Percentiles rank a stretch among this genome's conserved stretches.
Evolutionary conservation across 2,329 filamentous ascomycete species (phyloP).

Genomic region (Sordariomycetes sp.): DNA sequence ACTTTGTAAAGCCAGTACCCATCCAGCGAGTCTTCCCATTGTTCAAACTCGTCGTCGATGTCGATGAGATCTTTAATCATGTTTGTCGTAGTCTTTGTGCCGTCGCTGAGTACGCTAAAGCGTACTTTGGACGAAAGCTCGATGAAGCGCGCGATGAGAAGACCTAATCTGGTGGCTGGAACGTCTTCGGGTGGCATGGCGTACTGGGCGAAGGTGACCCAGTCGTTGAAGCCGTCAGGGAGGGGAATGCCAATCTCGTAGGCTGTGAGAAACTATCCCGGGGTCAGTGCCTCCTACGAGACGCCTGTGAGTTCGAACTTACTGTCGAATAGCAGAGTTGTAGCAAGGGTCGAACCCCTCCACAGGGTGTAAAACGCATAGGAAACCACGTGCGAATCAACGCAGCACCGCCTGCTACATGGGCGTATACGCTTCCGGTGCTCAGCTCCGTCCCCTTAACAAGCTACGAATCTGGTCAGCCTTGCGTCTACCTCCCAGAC

Average conservation of each 20-base stretch:
- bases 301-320: constrained; percentile 8
- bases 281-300: constrained; percentile 6
- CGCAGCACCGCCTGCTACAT: constrained; percentile 50
- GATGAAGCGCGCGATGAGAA: constrained; percentile 28
- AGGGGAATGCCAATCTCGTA: constrained; percentile 27
- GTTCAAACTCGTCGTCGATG: constrained; percentile 27
- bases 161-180: constrained; percentile 30
- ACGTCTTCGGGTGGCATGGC: constrained; percentile 25
- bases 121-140: constrained; percentile 26
- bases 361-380: constrained; percentile 22
- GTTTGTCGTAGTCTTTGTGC: constrained; percentile 19
- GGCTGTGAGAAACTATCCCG: constrained; percentile 32
- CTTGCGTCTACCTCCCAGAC: constrained; percentile 1
- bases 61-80: constrained; percentile 28
- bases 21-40: constrained; percentile 25
- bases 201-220: constrained; percentile 26
- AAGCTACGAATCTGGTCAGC: constrained; percentile 19
- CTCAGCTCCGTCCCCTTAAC: constrained; percentile 31
- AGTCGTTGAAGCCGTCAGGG: constrained; percentile 32
- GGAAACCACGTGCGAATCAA: constrained; percentile 40
- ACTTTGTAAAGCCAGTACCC: constrained; percentile 27
- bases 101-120: constrained; percentile 25
- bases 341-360: constrained; percentile 41
- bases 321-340: constrained; percentile 50
- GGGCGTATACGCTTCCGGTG: constrained; percentile 42